Conservation (phyloP, 2,329 filamentous ascomycete species). For the Clonostachys rhizophaga region DNA sequence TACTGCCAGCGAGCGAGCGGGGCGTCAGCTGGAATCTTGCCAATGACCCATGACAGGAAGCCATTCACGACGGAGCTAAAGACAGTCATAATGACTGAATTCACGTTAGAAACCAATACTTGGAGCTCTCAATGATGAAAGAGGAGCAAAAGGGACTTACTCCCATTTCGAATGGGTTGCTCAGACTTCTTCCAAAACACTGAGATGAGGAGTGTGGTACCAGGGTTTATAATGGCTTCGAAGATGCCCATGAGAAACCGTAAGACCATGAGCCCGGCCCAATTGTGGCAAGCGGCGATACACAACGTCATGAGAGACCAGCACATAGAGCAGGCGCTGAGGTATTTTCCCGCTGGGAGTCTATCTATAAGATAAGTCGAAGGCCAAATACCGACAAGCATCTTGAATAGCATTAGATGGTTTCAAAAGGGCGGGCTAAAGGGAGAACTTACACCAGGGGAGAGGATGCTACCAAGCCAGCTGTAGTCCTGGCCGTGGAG, state of each 20-base stretch:
- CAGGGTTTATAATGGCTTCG: background rate
- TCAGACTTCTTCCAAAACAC: background rate
- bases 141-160: background rate
- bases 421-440: background rate
- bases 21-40: slow-evolving; percentile 15
- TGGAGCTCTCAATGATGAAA: background rate
- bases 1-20: slow-evolving; percentile 6
- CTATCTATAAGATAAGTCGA: background rate
- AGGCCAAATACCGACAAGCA: background rate
- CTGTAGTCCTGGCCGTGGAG: slow-evolving; percentile 9
- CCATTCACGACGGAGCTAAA: slow-evolving; percentile 2
- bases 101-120: background rate
- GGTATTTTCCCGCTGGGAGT: background rate
- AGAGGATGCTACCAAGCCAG: slow-evolving; percentile 11
- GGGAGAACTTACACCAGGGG: slow-evolving; percentile 4
- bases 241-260: background rate
- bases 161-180: background rate
- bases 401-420: background rate
- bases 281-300: background rate
- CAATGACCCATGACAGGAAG: slow-evolving; percentile 1
- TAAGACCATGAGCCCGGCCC: background rate
- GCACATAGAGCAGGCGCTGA: background rate
- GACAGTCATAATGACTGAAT: background rate
- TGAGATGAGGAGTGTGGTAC: background rate
- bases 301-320: background rate